These are phyloP conservation scores for Wallacemonas sp. DNA, from an alignment of 208 protist genomes.

Conservation along the genomic window DNA sequence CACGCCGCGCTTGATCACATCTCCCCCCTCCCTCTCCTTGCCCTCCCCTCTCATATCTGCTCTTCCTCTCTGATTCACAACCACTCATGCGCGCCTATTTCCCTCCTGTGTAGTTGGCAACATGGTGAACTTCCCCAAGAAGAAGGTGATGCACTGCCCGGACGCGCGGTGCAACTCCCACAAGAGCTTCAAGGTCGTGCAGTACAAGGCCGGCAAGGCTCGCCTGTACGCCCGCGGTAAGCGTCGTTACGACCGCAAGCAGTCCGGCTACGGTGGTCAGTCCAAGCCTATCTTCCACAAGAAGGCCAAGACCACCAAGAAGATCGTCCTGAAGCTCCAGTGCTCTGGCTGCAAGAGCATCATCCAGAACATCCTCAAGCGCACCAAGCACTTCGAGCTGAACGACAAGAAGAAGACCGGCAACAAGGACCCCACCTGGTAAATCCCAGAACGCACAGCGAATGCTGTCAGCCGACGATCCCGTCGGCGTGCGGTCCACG, in stretches of 20 bases:
- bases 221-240: slow-evolving; percentile 98
- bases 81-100: no score
- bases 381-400: slow-evolving; percentile 98
- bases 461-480: no score
- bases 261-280: slow-evolving; percentile 99
- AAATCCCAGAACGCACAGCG: slow-evolving; percentile 5
- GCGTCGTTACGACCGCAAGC: slow-evolving; percentile 99
- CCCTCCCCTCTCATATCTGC: no score
- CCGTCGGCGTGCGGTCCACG: no score
- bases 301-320: slow-evolving; percentile 99
- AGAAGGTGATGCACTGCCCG: slow-evolving; percentile 92
- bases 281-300: slow-evolving; percentile 99
- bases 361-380: slow-evolving; percentile 91
- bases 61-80: no score
- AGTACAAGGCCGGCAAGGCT: slow-evolving; percentile 99
- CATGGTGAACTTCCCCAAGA: slow-evolving; percentile 95
- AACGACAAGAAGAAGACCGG: slow-evolving; percentile 93
- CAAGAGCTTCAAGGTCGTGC: slow-evolving; percentile 98
- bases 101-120: slow-evolving; percentile 12
- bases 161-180: slow-evolving; percentile 94
- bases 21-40: background rate
- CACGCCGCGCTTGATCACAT: no score
- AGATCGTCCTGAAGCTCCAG: slow-evolving; percentile 99
- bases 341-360: slow-evolving; percentile 96
- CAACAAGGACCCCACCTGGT: slow-evolving; percentile 79